These are phyloP conservation scores for Ophiocytium majus DNA, from an alignment of 352 stramenopile genomes.

Conservation along the genomic window DNA sequence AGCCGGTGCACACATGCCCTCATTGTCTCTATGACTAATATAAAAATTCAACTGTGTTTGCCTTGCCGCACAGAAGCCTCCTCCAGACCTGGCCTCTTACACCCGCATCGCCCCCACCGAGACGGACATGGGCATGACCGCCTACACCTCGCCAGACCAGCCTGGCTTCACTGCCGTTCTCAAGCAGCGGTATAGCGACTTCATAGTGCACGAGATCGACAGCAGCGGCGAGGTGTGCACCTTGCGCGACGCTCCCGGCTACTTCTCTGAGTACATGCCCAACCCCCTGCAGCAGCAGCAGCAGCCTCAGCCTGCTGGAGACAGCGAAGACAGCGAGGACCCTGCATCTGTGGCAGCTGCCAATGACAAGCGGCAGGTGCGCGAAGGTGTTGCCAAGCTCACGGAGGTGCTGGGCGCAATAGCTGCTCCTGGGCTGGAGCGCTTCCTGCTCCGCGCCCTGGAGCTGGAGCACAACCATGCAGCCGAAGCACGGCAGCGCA, in stretches of 20 bases:
- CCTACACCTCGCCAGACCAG: slow-evolving; percentile 31
- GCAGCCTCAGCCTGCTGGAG: background rate
- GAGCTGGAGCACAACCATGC: background rate
- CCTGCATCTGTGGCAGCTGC: too few species aligned
- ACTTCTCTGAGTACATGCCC: background rate
- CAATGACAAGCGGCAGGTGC: background rate
- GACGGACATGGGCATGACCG: slow-evolving; percentile 39
- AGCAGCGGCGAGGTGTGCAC: background rate
- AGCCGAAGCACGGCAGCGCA: too few species aligned
- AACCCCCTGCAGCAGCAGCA: background rate
- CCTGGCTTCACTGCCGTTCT: slow-evolving; percentile 74
- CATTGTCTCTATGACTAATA: too few species aligned
- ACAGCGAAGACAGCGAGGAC: too few species aligned
- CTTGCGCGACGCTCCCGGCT: background rate
- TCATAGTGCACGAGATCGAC: slow-evolving; percentile 77
- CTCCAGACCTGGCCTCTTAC: background rate
- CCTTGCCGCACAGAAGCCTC: background rate
- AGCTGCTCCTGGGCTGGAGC: background rate
- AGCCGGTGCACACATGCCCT: too few species aligned
- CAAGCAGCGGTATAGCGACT: slow-evolving; percentile 85
- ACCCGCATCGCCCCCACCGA: background rate
- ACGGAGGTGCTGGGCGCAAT: background rate
- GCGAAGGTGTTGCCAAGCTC: background rate
- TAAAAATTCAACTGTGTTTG: too few species aligned
- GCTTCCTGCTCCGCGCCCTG: background rate